A percentile compares a stretch with the other conserved stretches of the same genome.
Evolutionary conservation across 2,329 filamentous ascomycete species (phyloP).

Genomic region (Aspergillus fumigatus): DNA sequence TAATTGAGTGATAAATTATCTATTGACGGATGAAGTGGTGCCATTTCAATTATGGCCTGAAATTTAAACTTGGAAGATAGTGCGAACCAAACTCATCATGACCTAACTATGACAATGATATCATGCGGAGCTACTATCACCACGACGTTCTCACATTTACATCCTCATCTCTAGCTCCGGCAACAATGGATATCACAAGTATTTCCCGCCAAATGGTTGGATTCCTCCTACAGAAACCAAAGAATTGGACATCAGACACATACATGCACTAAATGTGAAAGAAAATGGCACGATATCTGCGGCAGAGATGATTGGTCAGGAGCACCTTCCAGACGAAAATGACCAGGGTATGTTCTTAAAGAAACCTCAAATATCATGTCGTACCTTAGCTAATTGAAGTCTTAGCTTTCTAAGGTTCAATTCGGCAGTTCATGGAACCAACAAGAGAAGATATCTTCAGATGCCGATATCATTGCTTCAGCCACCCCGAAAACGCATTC

Average conservation of each 20-base stretch:
- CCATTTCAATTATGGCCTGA: too few species aligned
- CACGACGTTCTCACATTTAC: too few species aligned
- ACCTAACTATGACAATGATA: too few species aligned
- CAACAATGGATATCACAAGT: too few species aligned
- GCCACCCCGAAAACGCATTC: background rate
- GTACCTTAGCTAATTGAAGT: background rate
- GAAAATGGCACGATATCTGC: background rate
- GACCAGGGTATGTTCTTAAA: background rate
- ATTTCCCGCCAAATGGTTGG: background rate
- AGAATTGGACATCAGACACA: background rate
- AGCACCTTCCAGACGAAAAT: background rate
- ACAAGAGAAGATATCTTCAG: background rate
- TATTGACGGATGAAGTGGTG: too few species aligned
- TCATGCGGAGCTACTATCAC: too few species aligned
- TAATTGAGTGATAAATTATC: too few species aligned
- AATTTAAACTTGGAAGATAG: too few species aligned
- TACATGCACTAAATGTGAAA: background rate
- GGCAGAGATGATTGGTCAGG: background rate
- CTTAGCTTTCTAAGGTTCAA: background rate
- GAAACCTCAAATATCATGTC: background rate
- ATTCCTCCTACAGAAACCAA: background rate
- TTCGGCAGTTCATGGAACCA: background rate
- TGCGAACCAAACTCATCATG: too few species aligned
- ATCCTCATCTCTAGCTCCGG: too few species aligned
- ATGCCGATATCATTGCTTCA: background rate